A percentile compares a stretch with the other conserved stretches of the same genome.
Conservation (phyloP, 1,284 basidiomycete genomes). For the Mycena citricolor region DNA sequence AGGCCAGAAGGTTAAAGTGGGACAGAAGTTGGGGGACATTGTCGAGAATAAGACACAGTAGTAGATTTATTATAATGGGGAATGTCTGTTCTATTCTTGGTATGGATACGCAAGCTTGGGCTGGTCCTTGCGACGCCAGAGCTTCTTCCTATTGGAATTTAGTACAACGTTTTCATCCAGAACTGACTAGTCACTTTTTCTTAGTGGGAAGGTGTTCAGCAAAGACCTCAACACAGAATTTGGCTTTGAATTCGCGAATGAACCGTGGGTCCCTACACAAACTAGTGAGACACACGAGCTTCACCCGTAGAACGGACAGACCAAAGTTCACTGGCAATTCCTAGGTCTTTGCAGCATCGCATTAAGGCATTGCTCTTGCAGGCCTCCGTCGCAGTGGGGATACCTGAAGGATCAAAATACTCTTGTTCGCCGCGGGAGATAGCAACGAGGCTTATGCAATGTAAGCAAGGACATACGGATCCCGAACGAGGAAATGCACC, state of each 20-base stretch:
- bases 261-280: constrained; percentile 88
- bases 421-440: constrained; percentile 96
- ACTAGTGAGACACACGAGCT: not conserved
- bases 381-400: constrained; percentile 93
- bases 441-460: constrained; percentile 76
- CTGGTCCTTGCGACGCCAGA: constrained; percentile 87
- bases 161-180: not conserved
- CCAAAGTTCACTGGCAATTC: constrained; percentile 96
- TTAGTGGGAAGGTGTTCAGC: constrained; percentile 81
- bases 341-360: constrained; percentile 97
- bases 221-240: constrained; percentile 85
- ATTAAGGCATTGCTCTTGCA: constrained; percentile 97
- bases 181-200: constrained; percentile 64
- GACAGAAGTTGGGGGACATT: constrained; percentile 70
- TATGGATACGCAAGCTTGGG: constrained; percentile 86
- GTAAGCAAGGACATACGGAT: not conserved
- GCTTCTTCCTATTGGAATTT: constrained; percentile 66
- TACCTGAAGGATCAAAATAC: constrained; percentile 90
- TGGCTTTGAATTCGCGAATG: constrained; percentile 89
- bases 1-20: constrained; percentile 89
- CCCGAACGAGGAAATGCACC: constrained; percentile 43
- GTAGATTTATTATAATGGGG: no score
- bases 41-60: constrained; percentile 26
- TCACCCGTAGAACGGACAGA: constrained; percentile 33
- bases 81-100: constrained; percentile 77